A percentile compares a stretch with the other conserved stretches of the same genome.
Conservation (phyloP, 495 filamentous ascomycete species). For the Penicillium macrosclerotiorum region DNA sequence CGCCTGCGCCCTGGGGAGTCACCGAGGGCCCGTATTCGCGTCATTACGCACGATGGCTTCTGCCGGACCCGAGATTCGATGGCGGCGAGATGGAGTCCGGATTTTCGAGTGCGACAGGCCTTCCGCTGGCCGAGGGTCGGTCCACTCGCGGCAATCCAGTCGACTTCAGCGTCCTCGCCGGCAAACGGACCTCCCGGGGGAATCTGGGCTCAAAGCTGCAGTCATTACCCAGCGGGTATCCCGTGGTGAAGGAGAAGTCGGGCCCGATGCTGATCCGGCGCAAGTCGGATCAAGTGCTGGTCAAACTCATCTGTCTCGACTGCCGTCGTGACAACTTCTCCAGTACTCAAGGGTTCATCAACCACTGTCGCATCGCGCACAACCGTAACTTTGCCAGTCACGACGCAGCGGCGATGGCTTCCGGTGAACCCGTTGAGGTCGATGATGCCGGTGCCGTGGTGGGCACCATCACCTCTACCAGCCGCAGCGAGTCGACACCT, state of each 20-base stretch:
- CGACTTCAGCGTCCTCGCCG: constrained; percentile 52
- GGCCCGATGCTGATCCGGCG: constrained; percentile 61
- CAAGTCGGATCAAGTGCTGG: constrained; percentile 57
- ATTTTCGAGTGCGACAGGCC: constrained; percentile 31
- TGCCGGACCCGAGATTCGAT: constrained; percentile 86
- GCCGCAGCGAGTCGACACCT: constrained; percentile 45
- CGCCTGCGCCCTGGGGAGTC: constrained; percentile 82
- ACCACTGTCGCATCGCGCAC: constrained; percentile 96
- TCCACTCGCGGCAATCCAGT: constrained; percentile 70
- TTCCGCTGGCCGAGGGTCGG: constrained; percentile 54
- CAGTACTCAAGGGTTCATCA: constrained; percentile 96
- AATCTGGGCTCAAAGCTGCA: constrained; percentile 61
- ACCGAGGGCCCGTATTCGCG: constrained; percentile 87
- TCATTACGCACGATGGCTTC: constrained; percentile 92
- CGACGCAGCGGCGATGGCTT: constrained; percentile 87
- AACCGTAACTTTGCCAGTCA: constrained; percentile 88
- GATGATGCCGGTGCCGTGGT: constrained; percentile 58
- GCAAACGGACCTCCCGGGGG: constrained; percentile 62
- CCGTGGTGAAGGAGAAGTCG: constrained; percentile 63
- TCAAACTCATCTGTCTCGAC: constrained; percentile 85
- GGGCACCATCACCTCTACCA: constrained; percentile 25
- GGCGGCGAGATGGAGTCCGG: constrained; percentile 50
- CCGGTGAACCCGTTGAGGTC: constrained; percentile 76
- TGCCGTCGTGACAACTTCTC: constrained; percentile 88
- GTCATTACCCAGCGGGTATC: constrained; percentile 69